Conservation (phyloP, 2,329 filamentous ascomycete genomes). For the Xylaria sp. region DNA sequence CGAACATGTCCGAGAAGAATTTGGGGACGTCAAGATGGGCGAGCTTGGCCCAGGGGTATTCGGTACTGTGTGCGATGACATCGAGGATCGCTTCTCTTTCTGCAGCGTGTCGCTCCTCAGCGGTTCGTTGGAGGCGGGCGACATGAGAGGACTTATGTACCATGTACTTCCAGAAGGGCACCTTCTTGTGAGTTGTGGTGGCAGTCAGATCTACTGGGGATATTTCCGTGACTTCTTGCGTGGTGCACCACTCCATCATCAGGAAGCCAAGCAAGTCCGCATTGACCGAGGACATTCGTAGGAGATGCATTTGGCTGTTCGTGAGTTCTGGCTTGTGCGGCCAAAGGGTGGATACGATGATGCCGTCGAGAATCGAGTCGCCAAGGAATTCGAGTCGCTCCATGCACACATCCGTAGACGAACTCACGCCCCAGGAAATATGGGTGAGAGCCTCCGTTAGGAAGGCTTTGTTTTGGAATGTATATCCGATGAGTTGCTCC, state of each 20-base stretch:
- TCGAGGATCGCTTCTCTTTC: slow-evolving; percentile 62
- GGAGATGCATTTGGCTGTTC: slow-evolving; percentile 75
- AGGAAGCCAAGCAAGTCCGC: slow-evolving; percentile 82
- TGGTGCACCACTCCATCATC: slow-evolving; percentile 67
- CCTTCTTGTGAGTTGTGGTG: slow-evolving; percentile 41
- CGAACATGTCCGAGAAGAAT: slow-evolving; percentile 85
- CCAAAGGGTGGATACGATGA: slow-evolving; percentile 75
- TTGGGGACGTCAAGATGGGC: slow-evolving; percentile 75
- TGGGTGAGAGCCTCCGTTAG: slow-evolving; percentile 87
- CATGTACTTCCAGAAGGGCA: slow-evolving; percentile 77
- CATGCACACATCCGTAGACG: slow-evolving; percentile 54
- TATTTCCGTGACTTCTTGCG: slow-evolving; percentile 49
- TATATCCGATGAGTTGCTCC: slow-evolving; percentile 76
- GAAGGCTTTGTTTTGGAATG: slow-evolving; percentile 74
- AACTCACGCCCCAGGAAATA: slow-evolving; percentile 64
- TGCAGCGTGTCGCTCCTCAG: slow-evolving; percentile 58
- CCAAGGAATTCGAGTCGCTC: slow-evolving; percentile 90
- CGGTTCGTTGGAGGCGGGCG: slow-evolving; percentile 57
- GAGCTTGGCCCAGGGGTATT: slow-evolving; percentile 83
- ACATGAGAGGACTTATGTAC: slow-evolving; percentile 65
- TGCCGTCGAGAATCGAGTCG: slow-evolving; percentile 83
- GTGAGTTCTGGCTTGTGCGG: slow-evolving; percentile 54
- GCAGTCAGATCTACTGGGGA: slow-evolving; percentile 43
- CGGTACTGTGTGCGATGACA: slow-evolving; percentile 60
- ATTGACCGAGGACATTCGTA: slow-evolving; percentile 83